phyloP scores from a whole-genome alignment of 352 stramenopile species.

The Phytophthora pluvialis region DNA sequence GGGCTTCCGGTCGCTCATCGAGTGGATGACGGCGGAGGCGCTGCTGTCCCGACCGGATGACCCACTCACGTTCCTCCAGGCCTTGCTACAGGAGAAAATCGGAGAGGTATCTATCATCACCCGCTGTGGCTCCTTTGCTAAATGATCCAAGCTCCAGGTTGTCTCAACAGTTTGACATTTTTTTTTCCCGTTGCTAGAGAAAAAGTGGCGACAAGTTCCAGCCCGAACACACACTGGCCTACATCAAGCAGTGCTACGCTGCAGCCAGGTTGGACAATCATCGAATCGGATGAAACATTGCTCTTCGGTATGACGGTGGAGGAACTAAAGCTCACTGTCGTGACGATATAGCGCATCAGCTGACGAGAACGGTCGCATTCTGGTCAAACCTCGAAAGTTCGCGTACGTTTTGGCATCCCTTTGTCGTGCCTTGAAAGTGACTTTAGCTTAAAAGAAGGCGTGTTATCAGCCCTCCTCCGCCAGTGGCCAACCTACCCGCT shows the following conservation, averaged over 20 bases:
- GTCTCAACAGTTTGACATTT: background rate
- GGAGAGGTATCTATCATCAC: slow-evolving; percentile 62
- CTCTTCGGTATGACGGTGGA: too few species aligned
- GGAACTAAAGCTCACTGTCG: background rate
- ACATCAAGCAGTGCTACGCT: slow-evolving; percentile 91
- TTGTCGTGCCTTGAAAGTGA: background rate
- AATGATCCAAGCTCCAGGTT: background rate
- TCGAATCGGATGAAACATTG: too few species aligned
- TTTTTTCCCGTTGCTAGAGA: slow-evolving; percentile 19
- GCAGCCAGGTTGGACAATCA: slow-evolving; percentile 68
- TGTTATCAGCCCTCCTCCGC: slow-evolving; percentile 13
- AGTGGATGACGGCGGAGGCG: slow-evolving; percentile 91
- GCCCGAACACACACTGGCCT: slow-evolving; percentile 76
- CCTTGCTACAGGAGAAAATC: slow-evolving; percentile 86
- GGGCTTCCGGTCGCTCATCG: slow-evolving; percentile 91
- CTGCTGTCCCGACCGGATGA: slow-evolving; percentile 87
- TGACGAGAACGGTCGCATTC: slow-evolving; percentile 84
- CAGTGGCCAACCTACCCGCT: background rate
- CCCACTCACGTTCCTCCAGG: slow-evolving; percentile 82
- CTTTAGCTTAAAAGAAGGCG: background rate
- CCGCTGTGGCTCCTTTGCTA: too few species aligned
- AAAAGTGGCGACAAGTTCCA: slow-evolving; percentile 75
- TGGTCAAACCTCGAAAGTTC: slow-evolving; percentile 74
- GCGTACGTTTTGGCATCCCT: slow-evolving; percentile 37
- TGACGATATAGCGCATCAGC: slow-evolving; percentile 60